Conservation (phyloP, 805 yeast species). For the Cyberlindnera maritima region DNA sequence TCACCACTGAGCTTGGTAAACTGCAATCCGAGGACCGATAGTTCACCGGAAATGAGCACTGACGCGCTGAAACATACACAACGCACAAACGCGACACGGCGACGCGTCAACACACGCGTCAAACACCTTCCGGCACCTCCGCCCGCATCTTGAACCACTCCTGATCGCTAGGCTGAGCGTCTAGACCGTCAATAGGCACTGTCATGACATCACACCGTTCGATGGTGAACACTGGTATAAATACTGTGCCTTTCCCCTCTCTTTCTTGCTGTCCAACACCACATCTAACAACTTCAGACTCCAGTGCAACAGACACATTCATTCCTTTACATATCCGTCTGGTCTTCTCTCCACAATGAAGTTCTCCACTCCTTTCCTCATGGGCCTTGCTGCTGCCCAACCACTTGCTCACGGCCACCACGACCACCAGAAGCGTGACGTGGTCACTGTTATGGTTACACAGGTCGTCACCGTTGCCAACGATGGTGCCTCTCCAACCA, state of each 20-base stretch:
- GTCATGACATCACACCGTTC: background rate
- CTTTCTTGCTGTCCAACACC: no score
- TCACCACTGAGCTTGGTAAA: no score
- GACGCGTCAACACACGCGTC: constrained; percentile 8
- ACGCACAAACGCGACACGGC: constrained; percentile 8
- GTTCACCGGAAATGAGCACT: background rate
- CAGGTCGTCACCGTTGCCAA: constrained; percentile 22
- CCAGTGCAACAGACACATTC: background rate
- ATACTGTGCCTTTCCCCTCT: background rate
- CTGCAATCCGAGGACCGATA: background rate
- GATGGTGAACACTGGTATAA: background rate
- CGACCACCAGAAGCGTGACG: constrained; percentile 41
- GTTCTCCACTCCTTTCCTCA: constrained; percentile 5
- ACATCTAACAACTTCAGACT: no score
- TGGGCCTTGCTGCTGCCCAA: constrained; percentile 12
- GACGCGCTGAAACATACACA: constrained; percentile 5
- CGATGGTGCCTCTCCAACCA: constrained; percentile 7
- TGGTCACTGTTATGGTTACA: constrained; percentile 38
- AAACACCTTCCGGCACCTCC: background rate
- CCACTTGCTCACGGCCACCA: constrained; percentile 42
- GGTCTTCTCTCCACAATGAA: constrained; percentile 10
- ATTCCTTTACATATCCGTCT: background rate
- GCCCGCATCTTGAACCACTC: background rate
- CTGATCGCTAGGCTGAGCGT: background rate
- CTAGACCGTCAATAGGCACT: background rate